A percentile compares a stretch with the other conserved stretches of the same genome.
Conservation (phyloP, 768 basidiomycete species). For the Gautieria morchelliformis region DNA sequence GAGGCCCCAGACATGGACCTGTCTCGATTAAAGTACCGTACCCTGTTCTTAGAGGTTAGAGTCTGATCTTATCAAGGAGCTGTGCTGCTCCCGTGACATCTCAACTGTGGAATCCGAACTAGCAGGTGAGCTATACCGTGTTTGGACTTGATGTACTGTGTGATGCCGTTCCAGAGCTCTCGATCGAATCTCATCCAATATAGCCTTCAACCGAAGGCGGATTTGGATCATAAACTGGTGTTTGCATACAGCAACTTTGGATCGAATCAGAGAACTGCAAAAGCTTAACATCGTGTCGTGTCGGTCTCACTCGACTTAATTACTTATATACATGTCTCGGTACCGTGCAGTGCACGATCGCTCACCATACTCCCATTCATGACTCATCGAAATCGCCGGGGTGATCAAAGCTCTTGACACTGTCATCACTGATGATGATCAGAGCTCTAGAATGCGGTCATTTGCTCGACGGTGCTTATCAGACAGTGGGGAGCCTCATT, state of each 20-base stretch:
- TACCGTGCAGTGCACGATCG: background rate
- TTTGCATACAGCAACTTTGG: no score
- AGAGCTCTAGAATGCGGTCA: background rate
- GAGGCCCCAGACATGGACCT: no score
- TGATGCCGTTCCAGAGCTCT: constrained; percentile 30
- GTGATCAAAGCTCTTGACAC: constrained; percentile 37
- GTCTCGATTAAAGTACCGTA: background rate
- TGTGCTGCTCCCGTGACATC: background rate
- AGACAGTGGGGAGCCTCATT: background rate
- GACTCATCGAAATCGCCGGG: constrained; percentile 26
- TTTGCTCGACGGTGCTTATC: background rate
- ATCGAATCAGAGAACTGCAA: background rate
- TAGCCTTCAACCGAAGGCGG: constrained; percentile 27
- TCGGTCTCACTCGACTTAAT: background rate
- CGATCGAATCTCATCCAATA: constrained; percentile 29
- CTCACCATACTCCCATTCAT: constrained; percentile 48
- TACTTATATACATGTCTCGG: constrained; percentile 12
- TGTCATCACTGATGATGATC: no score
- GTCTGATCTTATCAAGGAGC: background rate
- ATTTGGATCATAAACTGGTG: constrained; percentile 31
- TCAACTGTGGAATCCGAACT: background rate
- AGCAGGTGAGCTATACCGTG: background rate
- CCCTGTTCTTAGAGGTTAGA: constrained; percentile 4
- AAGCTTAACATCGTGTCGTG: constrained; percentile 12
- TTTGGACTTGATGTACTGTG: no score